Conservation (phyloP, 768 basidiomycete genomes). For the Psilocybe cyanescens region DNA sequence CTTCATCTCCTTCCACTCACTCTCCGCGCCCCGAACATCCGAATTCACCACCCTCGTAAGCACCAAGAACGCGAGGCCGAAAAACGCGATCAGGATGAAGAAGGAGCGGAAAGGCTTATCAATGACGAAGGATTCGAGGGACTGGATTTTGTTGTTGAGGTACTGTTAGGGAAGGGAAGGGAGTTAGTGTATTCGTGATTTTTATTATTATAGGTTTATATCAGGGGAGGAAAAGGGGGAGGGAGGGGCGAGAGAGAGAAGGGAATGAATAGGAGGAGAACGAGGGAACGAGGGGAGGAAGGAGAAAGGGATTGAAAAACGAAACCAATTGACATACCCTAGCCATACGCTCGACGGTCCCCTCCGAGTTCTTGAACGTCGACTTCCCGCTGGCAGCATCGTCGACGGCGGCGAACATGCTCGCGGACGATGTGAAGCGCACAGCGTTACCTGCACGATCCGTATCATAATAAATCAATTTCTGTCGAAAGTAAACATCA, state of each 20-base stretch:
- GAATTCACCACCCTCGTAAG: slow-evolving; percentile 27
- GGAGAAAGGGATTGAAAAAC: neutral
- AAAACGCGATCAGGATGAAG: slow-evolving; percentile 29
- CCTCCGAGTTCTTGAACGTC: slow-evolving; percentile 67
- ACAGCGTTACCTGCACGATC: slow-evolving; percentile 62
- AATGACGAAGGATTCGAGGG: slow-evolving; percentile 39
- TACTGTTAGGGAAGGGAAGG: slow-evolving; percentile 29
- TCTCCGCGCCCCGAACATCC: slow-evolving; percentile 17
- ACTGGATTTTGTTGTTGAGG: slow-evolving; percentile 43
- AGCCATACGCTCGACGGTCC: slow-evolving; percentile 65
- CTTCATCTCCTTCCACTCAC: slow-evolving; percentile 26
- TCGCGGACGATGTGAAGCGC: slow-evolving; percentile 49
- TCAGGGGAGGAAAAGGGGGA: neutral
- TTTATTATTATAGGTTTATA: too few relatives aligned
- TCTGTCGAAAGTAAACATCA: slow-evolving; percentile 38
- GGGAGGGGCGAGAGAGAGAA: neutral
- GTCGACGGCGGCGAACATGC: slow-evolving; percentile 73
- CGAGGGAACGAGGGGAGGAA: neutral
- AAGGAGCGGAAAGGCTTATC: slow-evolving; percentile 37
- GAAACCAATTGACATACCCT: slow-evolving; percentile 45
- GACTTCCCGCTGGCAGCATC: slow-evolving; percentile 58
- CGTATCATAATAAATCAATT: slow-evolving; percentile 74
- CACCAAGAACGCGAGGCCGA: slow-evolving; percentile 32
- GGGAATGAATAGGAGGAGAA: neutral
- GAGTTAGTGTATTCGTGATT: neutral